Evolutionary conservation across 2,329 filamentous ascomycete genomes (phyloP).

Genomic region (Fusarium poae): DNA sequence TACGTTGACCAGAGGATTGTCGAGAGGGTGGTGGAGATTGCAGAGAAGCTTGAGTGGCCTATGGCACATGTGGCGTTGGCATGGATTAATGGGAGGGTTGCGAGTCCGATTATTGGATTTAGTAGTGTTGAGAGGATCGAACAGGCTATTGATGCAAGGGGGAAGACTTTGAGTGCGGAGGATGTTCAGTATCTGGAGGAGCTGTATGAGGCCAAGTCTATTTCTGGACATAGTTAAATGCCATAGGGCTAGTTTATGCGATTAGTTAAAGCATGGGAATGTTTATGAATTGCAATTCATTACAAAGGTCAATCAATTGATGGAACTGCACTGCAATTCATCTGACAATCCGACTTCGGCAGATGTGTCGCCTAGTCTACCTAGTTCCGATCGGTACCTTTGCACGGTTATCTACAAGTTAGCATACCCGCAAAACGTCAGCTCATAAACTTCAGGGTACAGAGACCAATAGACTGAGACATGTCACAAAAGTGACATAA

Average conservation of each 20-base stretch:
- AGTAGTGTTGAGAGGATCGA: constrained; percentile 39
- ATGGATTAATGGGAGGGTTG: constrained; percentile 28
- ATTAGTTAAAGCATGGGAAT: neutral
- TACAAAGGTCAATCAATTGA: no score
- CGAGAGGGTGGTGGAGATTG: constrained; percentile 20
- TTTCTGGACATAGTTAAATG: constrained; percentile 13
- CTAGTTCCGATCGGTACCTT: constrained; percentile 9
- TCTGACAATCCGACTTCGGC: constrained; percentile 1
- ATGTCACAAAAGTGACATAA: no score
- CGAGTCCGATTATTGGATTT: constrained; percentile 36
- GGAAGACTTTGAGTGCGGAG: constrained; percentile 18
- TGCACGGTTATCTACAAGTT: no score
- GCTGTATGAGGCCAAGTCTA: constrained; percentile 33
- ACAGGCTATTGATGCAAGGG: constrained; percentile 28
- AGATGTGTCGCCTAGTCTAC: constrained; percentile 11
- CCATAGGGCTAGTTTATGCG: rapidly evolving
- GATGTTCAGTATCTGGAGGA: constrained; percentile 34
- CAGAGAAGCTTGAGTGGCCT: constrained; percentile 23
- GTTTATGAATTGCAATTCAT: neutral
- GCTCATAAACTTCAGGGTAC: no score
- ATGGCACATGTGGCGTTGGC: constrained; percentile 40
- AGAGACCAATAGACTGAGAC: no score
- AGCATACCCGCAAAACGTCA: no score
- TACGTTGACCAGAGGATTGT: constrained; percentile 27
- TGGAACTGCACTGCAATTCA: neutral